Evolutionary conservation across 148 eudicot genomes (phyloP).

Genomic region (Rhododendron kiyosumense): DNA sequence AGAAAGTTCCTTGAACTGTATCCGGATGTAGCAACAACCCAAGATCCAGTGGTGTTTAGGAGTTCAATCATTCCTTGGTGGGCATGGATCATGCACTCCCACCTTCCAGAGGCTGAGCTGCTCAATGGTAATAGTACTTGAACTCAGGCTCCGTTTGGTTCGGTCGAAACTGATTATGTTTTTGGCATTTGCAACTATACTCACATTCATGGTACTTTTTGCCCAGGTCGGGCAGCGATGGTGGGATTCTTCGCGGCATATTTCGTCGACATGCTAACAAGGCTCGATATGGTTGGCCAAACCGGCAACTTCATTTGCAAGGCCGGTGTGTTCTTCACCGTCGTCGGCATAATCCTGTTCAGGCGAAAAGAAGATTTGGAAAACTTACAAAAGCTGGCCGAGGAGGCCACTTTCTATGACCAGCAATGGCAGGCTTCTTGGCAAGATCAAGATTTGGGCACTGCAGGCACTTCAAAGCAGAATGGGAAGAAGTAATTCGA

Average conservation of each 20-base stretch:
- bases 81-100: constrained; percentile 24
- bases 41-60: constrained; percentile 21
- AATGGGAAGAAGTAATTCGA: neutral
- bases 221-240: constrained; percentile 47
- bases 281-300: constrained; percentile 43
- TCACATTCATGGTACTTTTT: neutral
- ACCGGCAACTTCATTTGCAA: constrained; percentile 44
- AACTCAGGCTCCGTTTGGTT: neutral
- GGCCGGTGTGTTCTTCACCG: constrained; percentile 19
- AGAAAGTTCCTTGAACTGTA: constrained; percentile 18
- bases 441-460: constrained; percentile 23
- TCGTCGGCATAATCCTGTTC: constrained; percentile 27
- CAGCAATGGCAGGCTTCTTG: constrained; percentile 55
- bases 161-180: neutral
- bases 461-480: neutral
- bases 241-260: constrained; percentile 44
- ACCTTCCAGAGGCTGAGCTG: constrained; percentile 29
- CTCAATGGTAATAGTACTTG: constrained; percentile 9
- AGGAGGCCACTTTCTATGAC: constrained; percentile 44
- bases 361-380: constrained; percentile 28
- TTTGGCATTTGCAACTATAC: neutral
- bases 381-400: constrained; percentile 24
- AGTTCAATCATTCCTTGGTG: constrained; percentile 24
- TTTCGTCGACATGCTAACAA: constrained; percentile 33
- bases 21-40: constrained; percentile 17